phyloP scores from a whole-genome alignment of 75 land plant genomes.

The Selaginella moellendorffii region DNA sequence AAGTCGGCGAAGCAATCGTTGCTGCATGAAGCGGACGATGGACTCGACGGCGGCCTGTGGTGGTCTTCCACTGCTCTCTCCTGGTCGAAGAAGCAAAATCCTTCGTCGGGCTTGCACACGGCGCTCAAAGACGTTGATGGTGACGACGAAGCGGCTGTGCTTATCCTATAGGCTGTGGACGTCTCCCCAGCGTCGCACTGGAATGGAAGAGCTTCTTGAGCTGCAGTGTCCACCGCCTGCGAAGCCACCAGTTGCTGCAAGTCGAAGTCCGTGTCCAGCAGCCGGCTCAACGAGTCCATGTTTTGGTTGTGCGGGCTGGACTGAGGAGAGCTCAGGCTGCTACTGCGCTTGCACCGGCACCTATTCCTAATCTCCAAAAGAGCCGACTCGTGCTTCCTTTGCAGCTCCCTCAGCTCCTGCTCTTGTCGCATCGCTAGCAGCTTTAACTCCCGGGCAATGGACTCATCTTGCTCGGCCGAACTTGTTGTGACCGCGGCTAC shows the following conservation, averaged over 20 bases:
- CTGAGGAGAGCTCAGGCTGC: not conserved
- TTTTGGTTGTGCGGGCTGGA: not conserved
- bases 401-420: slow-evolving; percentile 45
- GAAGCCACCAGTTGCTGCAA: no score
- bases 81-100: not conserved
- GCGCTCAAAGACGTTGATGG: no score
- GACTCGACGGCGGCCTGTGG: not conserved
- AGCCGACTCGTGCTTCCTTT: slow-evolving; percentile 46
- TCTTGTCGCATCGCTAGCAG: slow-evolving; percentile 40
- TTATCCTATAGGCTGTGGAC: no score
- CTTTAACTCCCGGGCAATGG: slow-evolving; percentile 38
- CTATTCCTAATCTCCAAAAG: slow-evolving; percentile 34
- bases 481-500: slow-evolving; percentile 3
- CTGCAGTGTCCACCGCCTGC: not conserved
- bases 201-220: no score
- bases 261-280: not conserved
- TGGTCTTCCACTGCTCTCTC: not conserved
- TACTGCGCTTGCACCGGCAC: not conserved
- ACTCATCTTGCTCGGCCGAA: slow-evolving; percentile 33
- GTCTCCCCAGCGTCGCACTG: not conserved
- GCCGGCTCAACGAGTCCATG: not conserved
- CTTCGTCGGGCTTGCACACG: not conserved
- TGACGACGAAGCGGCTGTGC: no score
- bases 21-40: not conserved
- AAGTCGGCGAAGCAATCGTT: not conserved